These are phyloP conservation scores for Globisporangium abappressorium DNA, from an alignment of 352 stramenopile genomes.

Conservation along the genomic window DNA sequence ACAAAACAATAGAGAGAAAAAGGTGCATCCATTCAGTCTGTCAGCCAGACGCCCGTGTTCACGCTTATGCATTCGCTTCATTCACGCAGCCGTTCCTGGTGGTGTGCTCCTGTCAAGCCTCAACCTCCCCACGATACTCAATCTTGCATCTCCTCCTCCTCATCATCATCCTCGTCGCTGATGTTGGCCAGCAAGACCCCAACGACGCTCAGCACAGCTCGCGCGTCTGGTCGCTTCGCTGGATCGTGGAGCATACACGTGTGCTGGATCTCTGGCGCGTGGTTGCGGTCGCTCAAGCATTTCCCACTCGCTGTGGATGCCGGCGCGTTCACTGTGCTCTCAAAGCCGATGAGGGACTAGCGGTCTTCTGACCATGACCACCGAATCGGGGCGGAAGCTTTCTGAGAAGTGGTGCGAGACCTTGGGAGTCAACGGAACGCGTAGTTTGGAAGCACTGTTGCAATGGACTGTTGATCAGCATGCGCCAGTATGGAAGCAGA, in stretches of 20 bases:
- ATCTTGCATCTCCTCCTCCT: not conserved
- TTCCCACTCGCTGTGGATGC: not conserved
- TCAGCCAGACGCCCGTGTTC: not conserved
- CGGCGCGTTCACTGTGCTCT: not conserved
- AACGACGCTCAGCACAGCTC: not conserved
- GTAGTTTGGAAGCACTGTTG: no score
- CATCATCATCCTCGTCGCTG: not conserved
- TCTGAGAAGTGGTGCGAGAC: no score
- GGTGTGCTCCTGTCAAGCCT: not conserved
- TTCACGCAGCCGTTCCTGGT: not conserved
- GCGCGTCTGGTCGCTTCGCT: not conserved
- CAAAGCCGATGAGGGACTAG: not conserved
- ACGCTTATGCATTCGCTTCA: not conserved
- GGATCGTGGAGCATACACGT: not conserved
- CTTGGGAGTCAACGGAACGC: no score
- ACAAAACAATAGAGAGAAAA: not conserved
- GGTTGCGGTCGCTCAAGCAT: not conserved
- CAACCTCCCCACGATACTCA: not conserved
- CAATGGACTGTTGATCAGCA: no score
- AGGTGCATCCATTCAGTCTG: not conserved
- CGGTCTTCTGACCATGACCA: no score
- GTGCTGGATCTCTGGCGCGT: not conserved
- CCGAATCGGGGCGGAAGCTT: no score
- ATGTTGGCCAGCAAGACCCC: not conserved
- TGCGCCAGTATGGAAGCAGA: no score